These are phyloP conservation scores for Aspergillus pseudoglaucus DNA, from an alignment of 2,329 filamentous ascomycete genomes.

Conservation along the genomic window DNA sequence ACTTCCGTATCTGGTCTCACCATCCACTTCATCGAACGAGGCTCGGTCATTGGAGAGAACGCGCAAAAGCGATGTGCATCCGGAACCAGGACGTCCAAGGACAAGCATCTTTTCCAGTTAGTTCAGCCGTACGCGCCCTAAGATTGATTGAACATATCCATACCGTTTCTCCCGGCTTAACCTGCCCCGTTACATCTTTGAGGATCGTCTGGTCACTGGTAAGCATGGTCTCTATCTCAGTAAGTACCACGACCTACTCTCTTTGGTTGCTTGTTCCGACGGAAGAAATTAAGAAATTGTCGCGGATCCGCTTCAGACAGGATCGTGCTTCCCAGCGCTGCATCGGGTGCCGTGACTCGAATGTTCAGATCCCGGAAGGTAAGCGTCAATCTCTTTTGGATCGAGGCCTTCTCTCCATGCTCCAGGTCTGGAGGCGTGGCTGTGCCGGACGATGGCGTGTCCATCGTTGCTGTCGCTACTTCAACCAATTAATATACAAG, in stretches of 20 bases:
- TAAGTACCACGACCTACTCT: constrained; percentile 16
- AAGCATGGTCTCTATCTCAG: background rate
- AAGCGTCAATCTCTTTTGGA: constrained; percentile 28
- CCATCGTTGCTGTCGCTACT: constrained; percentile 12
- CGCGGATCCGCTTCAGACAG: constrained; percentile 27
- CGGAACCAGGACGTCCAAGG: constrained; percentile 60
- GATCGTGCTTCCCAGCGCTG: constrained; percentile 29
- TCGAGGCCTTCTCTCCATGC: constrained; percentile 5
- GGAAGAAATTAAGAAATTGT: constrained; percentile 19
- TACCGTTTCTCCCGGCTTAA: constrained; percentile 41
- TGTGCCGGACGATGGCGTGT: constrained; percentile 23
- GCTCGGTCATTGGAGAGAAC: constrained; percentile 58
- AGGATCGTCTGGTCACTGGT: constrained; percentile 30
- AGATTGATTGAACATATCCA: background rate
- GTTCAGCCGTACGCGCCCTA: background rate
- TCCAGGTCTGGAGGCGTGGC: constrained; percentile 20
- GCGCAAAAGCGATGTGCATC: constrained; percentile 65
- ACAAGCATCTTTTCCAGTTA: constrained; percentile 49
- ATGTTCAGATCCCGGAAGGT: constrained; percentile 32
- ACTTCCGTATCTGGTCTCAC: constrained; percentile 47
- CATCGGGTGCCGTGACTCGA: constrained; percentile 29
- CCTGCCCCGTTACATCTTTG: constrained; percentile 34
- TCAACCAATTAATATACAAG: too few relatives aligned
- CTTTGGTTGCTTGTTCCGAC: constrained; percentile 15
- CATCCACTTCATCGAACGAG: constrained; percentile 53